Evolutionary conservation across 2,329 filamentous ascomycete genomes (phyloP).

Genomic region (Didymella pomorum): DNA sequence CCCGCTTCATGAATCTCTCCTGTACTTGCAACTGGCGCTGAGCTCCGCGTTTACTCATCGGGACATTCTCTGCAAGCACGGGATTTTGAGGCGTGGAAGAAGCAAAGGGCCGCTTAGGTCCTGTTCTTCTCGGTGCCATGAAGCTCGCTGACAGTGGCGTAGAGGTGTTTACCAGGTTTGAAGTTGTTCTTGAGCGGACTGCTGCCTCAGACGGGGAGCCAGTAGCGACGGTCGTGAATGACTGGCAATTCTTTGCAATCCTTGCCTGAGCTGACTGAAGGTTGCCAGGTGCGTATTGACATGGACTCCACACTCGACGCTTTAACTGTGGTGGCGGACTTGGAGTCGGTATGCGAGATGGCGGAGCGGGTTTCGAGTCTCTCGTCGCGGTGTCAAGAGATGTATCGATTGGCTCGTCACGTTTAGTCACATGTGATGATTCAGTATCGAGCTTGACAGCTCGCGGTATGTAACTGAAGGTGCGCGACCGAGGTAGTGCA

Average conservation of each 20-base stretch:
- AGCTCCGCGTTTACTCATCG: slow-evolving; percentile 23
- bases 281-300: slow-evolving; percentile 31
- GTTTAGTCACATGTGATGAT: slow-evolving; percentile 9
- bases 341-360: slow-evolving; percentile 44
- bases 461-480: slow-evolving; percentile 46
- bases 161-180: slow-evolving; percentile 35
- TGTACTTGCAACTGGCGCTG: slow-evolving; percentile 32
- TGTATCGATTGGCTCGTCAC: slow-evolving; percentile 17
- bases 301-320: slow-evolving; percentile 37
- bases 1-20: slow-evolving; percentile 29
- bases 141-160: slow-evolving; percentile 23
- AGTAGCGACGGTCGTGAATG: slow-evolving; percentile 18
- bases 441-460: slow-evolving; percentile 26
- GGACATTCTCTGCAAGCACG: slow-evolving; percentile 35
- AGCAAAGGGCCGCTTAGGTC: slow-evolving; percentile 18
- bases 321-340: slow-evolving; percentile 31
- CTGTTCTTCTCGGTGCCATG: slow-evolving; percentile 32
- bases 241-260: slow-evolving; percentile 26
- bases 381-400: slow-evolving; percentile 7
- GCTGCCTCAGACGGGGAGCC: slow-evolving; percentile 27
- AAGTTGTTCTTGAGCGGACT: slow-evolving; percentile 42
- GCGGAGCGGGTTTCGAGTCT: slow-evolving; percentile 16
- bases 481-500: slow-evolving; percentile 40
- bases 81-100: slow-evolving; percentile 22
- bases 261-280: slow-evolving; percentile 29